Evolutionary conservation across 495 filamentous ascomycete genomes (phyloP).

Genomic region (Annulohypoxylon stygium): DNA sequence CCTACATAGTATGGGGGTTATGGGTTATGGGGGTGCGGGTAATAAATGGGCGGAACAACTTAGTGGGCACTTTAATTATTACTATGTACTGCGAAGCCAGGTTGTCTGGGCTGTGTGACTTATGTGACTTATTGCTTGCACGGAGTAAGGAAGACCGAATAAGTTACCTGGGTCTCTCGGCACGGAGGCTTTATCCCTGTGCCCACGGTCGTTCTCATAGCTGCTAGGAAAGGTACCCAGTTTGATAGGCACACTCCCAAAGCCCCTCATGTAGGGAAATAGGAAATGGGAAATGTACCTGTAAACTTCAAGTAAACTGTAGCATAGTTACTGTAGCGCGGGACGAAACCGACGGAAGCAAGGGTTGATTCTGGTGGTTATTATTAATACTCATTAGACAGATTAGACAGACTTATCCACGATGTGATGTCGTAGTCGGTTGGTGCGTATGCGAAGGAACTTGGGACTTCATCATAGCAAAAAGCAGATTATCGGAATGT

Average conservation of each 20-base stretch:
- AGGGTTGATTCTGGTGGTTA: constrained; percentile 36
- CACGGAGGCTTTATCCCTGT: constrained; percentile 37
- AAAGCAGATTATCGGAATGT: constrained; percentile 15
- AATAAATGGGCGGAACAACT: constrained; percentile 31
- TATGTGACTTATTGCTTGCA: constrained; percentile 10
- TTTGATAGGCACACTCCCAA: constrained; percentile 34
- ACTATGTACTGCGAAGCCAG: neutral
- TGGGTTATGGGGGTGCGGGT: constrained; percentile 15
- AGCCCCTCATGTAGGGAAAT: constrained; percentile 21
- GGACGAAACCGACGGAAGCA: constrained; percentile 44
- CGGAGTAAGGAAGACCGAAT: constrained; percentile 35
- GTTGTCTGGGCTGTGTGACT: constrained; percentile 28
- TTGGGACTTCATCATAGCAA: constrained; percentile 20
- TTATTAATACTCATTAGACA: constrained; percentile 9
- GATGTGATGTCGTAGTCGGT: constrained; percentile 41
- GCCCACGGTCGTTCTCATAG: constrained; percentile 22
- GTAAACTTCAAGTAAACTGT: too few species aligned
- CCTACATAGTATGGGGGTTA: too few species aligned
- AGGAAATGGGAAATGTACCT: neutral
- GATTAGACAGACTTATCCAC: constrained; percentile 26
- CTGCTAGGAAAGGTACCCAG: neutral
- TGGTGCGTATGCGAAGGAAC: constrained; percentile 38
- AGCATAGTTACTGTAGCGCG: constrained; percentile 12
- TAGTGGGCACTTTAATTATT: constrained; percentile 28
- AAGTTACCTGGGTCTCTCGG: constrained; percentile 33